phyloP scores from a whole-genome alignment of 1,284 basidiomycete species.

The Wolfiporia cocos region DNA sequence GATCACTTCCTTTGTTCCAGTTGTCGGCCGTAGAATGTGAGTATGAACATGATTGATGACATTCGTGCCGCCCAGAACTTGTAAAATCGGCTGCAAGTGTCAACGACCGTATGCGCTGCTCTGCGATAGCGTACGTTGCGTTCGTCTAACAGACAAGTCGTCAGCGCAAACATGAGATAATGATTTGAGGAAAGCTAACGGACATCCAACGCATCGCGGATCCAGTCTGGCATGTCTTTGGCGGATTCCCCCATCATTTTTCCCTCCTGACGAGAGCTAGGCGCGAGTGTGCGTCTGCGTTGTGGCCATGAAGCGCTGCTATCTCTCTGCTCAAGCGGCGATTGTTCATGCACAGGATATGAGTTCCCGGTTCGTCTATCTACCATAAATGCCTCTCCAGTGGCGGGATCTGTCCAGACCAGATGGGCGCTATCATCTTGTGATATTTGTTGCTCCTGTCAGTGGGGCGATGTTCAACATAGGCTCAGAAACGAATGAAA shows the following conservation, averaged over 20 bases:
- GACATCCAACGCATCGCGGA: constrained; percentile 43
- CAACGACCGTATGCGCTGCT: constrained; percentile 40
- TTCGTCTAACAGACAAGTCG: constrained; percentile 35
- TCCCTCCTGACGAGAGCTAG: neutral
- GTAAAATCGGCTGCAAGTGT: no score
- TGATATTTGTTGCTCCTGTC: no score
- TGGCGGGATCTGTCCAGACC: constrained; percentile 56
- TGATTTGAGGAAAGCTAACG: constrained; percentile 9
- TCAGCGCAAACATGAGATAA: neutral
- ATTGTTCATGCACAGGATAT: constrained; percentile 29
- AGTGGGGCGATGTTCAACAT: no score
- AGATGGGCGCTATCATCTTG: no score
- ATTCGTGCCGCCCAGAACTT: no score
- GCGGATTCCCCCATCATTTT: constrained; percentile 12
- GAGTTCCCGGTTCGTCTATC: constrained; percentile 62
- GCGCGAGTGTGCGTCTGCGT: constrained; percentile 4
- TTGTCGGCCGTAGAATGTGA: no score
- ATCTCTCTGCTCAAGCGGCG: constrained; percentile 7
- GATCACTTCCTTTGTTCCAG: no score
- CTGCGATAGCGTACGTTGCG: constrained; percentile 37
- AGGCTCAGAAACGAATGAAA: no score
- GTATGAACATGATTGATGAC: neutral
- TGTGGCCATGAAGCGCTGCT: constrained; percentile 4
- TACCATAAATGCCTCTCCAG: constrained; percentile 63
- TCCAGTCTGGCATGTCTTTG: constrained; percentile 40